Conservation (phyloP, 1,284 basidiomycete genomes). For the Cryptococcus hybrid region DNA sequence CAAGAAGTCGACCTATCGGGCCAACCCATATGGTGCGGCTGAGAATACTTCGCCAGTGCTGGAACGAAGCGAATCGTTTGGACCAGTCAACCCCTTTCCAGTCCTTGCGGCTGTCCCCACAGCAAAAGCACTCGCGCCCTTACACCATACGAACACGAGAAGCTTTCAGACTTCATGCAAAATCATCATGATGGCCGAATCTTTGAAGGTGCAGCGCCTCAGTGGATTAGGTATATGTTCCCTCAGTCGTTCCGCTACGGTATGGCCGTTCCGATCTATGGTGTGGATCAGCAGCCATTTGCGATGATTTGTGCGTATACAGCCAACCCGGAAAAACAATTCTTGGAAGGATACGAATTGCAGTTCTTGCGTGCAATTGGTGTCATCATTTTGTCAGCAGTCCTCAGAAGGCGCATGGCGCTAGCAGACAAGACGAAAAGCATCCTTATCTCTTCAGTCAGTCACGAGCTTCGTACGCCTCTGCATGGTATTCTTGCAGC, state of each 20-base stretch:
- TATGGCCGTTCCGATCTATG: slow-evolving; percentile 86
- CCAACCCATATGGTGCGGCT: slow-evolving; percentile 40
- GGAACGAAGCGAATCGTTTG: slow-evolving; percentile 35
- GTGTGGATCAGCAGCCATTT: slow-evolving; percentile 90
- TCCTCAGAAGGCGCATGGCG: slow-evolving; percentile 88
- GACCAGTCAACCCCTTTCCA: slow-evolving; percentile 36
- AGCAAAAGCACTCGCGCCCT: slow-evolving; percentile 49
- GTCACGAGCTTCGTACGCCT: slow-evolving; percentile 88
- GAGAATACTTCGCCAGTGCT: slow-evolving; percentile 27
- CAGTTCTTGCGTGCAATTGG: slow-evolving; percentile 86
- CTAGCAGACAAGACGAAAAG: slow-evolving; percentile 74
- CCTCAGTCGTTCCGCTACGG: slow-evolving; percentile 79
- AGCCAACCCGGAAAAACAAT: slow-evolving; percentile 71
- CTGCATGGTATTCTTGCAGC: slow-evolving; percentile 88
- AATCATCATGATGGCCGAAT: slow-evolving; percentile 79
- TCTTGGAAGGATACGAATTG: slow-evolving; percentile 85
- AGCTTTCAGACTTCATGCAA: slow-evolving; percentile 69
- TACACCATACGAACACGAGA: slow-evolving; percentile 66
- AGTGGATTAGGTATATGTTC: slow-evolving; percentile 72
- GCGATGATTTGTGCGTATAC: slow-evolving; percentile 88
- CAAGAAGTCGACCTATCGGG: slow-evolving; percentile 54
- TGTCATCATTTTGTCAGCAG: slow-evolving; percentile 91
- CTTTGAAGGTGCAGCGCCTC: slow-evolving; percentile 76
- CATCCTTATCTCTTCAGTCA: slow-evolving; percentile 64
- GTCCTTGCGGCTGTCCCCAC: slow-evolving; percentile 28